Conservation (phyloP, 2,329 filamentous ascomycete genomes). For the Fusarium decemcellulare region DNA sequence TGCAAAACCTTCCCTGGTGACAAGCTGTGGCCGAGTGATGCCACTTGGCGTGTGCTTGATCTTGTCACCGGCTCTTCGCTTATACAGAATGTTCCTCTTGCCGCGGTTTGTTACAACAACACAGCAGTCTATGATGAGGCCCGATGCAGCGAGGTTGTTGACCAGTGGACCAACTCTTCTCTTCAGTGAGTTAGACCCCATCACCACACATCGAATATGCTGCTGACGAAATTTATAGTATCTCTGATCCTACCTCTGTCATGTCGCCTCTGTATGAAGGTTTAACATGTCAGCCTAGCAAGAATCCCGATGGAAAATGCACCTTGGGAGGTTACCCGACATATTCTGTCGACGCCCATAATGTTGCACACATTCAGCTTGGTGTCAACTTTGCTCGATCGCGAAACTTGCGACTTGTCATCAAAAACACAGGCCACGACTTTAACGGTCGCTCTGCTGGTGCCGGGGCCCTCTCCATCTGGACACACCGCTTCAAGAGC, state of each 20-base stretch:
- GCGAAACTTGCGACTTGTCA: conserved; percentile 60
- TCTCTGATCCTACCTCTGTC: conserved; percentile 55
- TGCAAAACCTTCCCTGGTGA: conserved; percentile 56
- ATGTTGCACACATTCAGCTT: conserved; percentile 61
- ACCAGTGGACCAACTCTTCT: conserved; percentile 48
- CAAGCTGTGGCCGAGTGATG: conserved; percentile 44
- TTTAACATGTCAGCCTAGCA: conserved; percentile 52
- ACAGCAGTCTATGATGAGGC: conserved; percentile 44
- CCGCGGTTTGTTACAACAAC: conserved; percentile 50
- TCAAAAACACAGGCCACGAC: conserved; percentile 65
- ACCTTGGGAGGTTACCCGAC: conserved; percentile 58
- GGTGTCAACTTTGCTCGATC: conserved; percentile 62
- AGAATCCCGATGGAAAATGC: conserved; percentile 44
- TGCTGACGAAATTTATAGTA: conserved; percentile 38
- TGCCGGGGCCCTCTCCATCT: conserved; percentile 69
- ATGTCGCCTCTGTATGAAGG: conserved; percentile 59
- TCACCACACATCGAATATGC: neutral
- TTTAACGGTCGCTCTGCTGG: conserved; percentile 68
- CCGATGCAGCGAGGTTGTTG: conserved; percentile 44
- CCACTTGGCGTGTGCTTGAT: conserved; percentile 54
- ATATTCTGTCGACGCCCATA: conserved; percentile 59
- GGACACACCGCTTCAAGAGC: conserved; percentile 69
- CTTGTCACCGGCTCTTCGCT: conserved; percentile 50
- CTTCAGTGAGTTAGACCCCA: conserved; percentile 33
- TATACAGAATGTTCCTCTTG: conserved; percentile 51